A percentile compares a stretch with the other conserved stretches of the same genome.
Conservation (phyloP, 2,329 filamentous ascomycete genomes). For the Endoconidiophora laricicola region DNA sequence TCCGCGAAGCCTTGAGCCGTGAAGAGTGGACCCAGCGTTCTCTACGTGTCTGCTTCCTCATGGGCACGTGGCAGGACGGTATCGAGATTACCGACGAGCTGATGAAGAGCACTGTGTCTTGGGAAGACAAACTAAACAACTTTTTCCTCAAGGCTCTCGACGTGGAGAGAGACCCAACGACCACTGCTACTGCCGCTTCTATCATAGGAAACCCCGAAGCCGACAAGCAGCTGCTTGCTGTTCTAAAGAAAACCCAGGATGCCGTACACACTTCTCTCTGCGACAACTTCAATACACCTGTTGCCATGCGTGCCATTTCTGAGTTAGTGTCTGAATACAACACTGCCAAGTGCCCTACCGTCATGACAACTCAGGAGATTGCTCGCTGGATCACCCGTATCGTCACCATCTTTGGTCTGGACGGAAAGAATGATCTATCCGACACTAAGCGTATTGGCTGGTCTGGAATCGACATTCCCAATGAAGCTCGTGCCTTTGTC, state of each 20-base stretch:
- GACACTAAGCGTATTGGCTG: slow-evolving; percentile 19
- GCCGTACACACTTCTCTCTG: slow-evolving; percentile 44
- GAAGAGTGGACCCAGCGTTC: slow-evolving; percentile 57
- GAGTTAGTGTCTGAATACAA: slow-evolving; percentile 50
- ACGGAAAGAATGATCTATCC: slow-evolving; percentile 27
- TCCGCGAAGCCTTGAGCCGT: slow-evolving; percentile 58
- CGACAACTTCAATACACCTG: slow-evolving; percentile 78
- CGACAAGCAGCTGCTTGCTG: slow-evolving; percentile 22
- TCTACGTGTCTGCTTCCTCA: slow-evolving; percentile 71
- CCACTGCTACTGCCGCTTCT: slow-evolving; percentile 5
- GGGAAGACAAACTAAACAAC: slow-evolving; percentile 14
- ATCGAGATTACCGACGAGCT: slow-evolving; percentile 82
- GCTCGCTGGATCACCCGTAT: slow-evolving; percentile 72
- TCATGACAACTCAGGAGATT: slow-evolving; percentile 20
- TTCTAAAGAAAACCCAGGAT: slow-evolving; percentile 36
- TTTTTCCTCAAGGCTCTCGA: slow-evolving; percentile 13
- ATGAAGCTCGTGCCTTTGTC: slow-evolving; percentile 32
- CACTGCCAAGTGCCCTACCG: slow-evolving; percentile 9
- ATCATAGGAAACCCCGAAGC: slow-evolving; percentile 13
- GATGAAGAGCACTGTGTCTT: slow-evolving; percentile 21
- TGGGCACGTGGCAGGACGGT: slow-evolving; percentile 79
- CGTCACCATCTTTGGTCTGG: slow-evolving; percentile 69
- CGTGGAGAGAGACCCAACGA: slow-evolving; percentile 9
- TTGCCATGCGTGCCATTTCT: slow-evolving; percentile 61
- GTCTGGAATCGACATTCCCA: slow-evolving; percentile 26